Base-by-base conservation (phyloP, 2,329 filamentous ascomycete species). In the Beauveria varroae region DNA sequence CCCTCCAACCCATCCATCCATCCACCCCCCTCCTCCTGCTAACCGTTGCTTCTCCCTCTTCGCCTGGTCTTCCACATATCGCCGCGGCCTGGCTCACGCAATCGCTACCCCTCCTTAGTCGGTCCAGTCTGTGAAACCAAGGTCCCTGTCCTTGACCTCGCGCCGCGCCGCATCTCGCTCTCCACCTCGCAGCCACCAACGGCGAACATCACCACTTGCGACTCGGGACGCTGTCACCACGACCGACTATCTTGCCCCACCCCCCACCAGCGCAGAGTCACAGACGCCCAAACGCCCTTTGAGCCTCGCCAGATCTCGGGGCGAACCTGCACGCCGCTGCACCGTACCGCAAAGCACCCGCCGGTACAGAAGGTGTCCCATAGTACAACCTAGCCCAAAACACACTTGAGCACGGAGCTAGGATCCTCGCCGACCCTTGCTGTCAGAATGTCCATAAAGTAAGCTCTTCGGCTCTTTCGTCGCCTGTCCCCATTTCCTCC, bases 401-500 rank as follows among this genome's bases (percentile, higher is more conserved):
- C 56, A 63, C 57, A 67, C 64, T 63, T 64, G 63, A 62, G 62
- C 60, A 64, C 40, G 64, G 65, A 70, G 67, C 71, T 69, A 69
- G 70, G 71, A 70, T 71, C 56, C 40, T 62, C 57, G 50, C 50
- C 51, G 50, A 71, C 72, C 70, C 68, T 72, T 68, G 70, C 70
- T 63, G 67, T 70, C 68, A 77, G 70, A 71, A 81, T 81, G 79
- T 81, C 79, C 71, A 80, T 81, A 79, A 81, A 81, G 79, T 81
- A 76, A 77, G 77, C 76, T 56, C 46, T 46, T 30, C 41, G 77
- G 77, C 76, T 56, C 46, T 46, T 30, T 54, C 20, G 44, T 46
- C 24, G 28, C 53, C 26, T 40, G 44, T 53, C 53, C 40, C 57
- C 60, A 56, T 59, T 64, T 60, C 58, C 61, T 58, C 41, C 40